phyloP scores from a whole-genome alignment of 2,329 filamentous ascomycete species.

The Penicillium sp. region DNA sequence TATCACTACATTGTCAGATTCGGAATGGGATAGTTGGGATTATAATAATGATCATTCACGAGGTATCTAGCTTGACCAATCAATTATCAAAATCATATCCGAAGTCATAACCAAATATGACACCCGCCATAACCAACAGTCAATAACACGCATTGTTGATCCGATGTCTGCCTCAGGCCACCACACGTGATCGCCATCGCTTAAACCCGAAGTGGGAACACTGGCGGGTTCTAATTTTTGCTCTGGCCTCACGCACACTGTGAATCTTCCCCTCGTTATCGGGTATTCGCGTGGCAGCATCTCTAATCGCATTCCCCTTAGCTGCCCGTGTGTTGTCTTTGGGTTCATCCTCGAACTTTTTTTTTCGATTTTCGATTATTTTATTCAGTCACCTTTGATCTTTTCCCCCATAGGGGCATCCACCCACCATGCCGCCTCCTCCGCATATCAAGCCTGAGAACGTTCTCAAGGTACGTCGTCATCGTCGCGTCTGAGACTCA shows the following conservation, averaged over 20 bases:
- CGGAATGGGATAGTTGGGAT: slow-evolving; percentile 5
- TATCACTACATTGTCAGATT: background rate
- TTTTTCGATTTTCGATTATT: slow-evolving; percentile 7
- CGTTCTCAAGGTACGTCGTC: slow-evolving; percentile 70
- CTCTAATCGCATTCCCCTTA: slow-evolving; percentile 29
- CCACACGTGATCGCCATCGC: slow-evolving; percentile 36
- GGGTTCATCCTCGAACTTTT: slow-evolving; percentile 9
- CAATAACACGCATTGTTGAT: background rate
- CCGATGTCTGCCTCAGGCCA: slow-evolving; percentile 7
- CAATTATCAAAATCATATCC: background rate
- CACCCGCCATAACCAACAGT: background rate
- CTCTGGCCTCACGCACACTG: slow-evolving; percentile 36
- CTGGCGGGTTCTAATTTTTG: slow-evolving; percentile 32
- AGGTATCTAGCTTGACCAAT: background rate
- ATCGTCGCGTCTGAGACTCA: slow-evolving; percentile 14
- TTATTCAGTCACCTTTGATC: slow-evolving; percentile 12
- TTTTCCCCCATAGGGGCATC: slow-evolving; percentile 31
- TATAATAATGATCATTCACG: background rate
- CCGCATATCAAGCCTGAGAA: slow-evolving; percentile 98
- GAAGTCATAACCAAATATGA: background rate
- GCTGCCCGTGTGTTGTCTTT: slow-evolving; percentile 32
- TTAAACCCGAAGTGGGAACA: slow-evolving; percentile 38
- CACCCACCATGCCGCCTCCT: slow-evolving; percentile 79
- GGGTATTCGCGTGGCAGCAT: slow-evolving; percentile 40
- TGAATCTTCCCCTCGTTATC: slow-evolving; percentile 30